Evolutionary conservation across 768 basidiomycete species (phyloP).

Genomic region (Lentinula guzmanii): DNA sequence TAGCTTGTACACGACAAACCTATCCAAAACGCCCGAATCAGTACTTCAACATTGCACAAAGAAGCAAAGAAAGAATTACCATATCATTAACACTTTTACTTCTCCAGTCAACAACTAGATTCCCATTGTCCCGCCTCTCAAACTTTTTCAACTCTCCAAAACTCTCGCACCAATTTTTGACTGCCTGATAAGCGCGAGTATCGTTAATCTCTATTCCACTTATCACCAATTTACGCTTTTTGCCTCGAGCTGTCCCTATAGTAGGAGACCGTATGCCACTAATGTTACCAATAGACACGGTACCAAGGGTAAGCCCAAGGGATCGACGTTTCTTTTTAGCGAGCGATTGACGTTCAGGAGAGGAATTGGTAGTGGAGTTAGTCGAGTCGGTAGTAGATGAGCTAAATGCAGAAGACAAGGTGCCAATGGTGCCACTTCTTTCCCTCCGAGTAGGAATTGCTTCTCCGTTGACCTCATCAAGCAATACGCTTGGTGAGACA

Average conservation of each 20-base stretch:
- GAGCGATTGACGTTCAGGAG: not conserved
- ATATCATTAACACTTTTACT: conserved; percentile 32
- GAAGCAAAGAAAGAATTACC: conserved; percentile 12
- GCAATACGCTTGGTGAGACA: not conserved
- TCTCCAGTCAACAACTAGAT: conserved; percentile 28
- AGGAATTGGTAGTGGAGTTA: not conserved
- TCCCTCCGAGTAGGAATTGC: not conserved
- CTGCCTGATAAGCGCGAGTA: conserved; percentile 21
- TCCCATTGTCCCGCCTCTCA: conserved; percentile 18
- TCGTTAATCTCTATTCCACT: conserved; percentile 23
- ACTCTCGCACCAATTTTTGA: conserved; percentile 28
- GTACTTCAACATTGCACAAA: not conserved
- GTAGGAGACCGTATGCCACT: not conserved
- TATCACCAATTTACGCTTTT: conserved; percentile 26
- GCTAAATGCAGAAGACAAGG: not conserved
- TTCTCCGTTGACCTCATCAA: not conserved
- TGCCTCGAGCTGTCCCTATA: not conserved
- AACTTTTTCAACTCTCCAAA: conserved; percentile 29
- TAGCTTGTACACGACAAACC: conserved; percentile 33
- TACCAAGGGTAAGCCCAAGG: not conserved
- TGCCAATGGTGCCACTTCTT: conserved; percentile 1
- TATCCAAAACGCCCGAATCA: conserved; percentile 10
- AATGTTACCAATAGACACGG: not conserved
- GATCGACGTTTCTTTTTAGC: not conserved
- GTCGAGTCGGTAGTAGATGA: not conserved